Percentiles rank a stretch among this genome's conserved stretches.
phyloP scores from a whole-genome alignment of 2,329 filamentous ascomycete species.

The Juglanconis sp. region DNA sequence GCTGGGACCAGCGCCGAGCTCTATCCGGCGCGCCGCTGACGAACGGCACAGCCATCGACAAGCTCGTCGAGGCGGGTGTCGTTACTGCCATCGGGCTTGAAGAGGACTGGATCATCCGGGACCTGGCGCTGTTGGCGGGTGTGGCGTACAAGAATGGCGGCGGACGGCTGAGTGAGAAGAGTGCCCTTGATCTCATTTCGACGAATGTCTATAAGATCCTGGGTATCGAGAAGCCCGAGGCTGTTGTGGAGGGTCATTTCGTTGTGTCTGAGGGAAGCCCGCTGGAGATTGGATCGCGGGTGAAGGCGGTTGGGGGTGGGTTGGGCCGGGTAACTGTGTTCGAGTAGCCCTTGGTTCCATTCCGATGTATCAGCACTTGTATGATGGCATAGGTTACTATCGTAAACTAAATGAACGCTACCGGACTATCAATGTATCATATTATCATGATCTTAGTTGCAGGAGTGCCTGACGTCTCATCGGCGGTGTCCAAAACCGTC shows the following conservation, averaged over 20 bases:
- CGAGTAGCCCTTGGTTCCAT: slow-evolving; percentile 12
- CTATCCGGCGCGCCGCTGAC: slow-evolving; percentile 64
- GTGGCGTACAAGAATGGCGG: slow-evolving; percentile 56
- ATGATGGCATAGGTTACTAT: not conserved
- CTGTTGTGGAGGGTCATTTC: slow-evolving; percentile 44
- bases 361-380: not conserved
- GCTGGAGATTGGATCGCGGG: slow-evolving; percentile 53
- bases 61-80: slow-evolving; percentile 57
- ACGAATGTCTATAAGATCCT: slow-evolving; percentile 57
- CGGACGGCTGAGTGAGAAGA: slow-evolving; percentile 50
- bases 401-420: too few species aligned
- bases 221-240: slow-evolving; percentile 38
- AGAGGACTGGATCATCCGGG: slow-evolving; percentile 61
- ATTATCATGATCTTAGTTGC: too few species aligned
- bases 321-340: slow-evolving; percentile 35
- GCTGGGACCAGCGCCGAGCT: slow-evolving; percentile 61
- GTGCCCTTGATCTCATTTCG: slow-evolving; percentile 56
- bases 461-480: too few species aligned
- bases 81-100: slow-evolving; percentile 54
- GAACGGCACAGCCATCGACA: slow-evolving; percentile 60
- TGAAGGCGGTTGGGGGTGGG: slow-evolving; percentile 52
- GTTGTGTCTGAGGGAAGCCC: slow-evolving; percentile 63
- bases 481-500: too few species aligned
- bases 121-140: slow-evolving; percentile 58
- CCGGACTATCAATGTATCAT: too few species aligned